phyloP scores from a whole-genome alignment of 495 filamentous ascomycete species.

The Daldinia vernicosa region DNA sequence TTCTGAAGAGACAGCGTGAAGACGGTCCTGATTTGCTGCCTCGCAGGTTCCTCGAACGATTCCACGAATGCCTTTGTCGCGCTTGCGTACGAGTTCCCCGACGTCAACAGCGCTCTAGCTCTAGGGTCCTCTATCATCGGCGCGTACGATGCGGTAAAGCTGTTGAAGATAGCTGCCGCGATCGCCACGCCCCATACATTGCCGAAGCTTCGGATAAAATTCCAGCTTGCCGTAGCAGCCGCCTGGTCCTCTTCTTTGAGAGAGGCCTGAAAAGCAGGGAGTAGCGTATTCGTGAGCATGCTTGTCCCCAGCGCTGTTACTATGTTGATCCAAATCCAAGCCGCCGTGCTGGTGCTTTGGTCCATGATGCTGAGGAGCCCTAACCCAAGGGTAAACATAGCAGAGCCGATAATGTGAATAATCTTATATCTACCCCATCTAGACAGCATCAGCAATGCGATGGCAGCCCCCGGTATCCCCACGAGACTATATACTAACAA shows the following conservation, averaged over 20 bases:
- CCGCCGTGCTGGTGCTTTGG: conserved; percentile 43
- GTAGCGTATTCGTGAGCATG: conserved; percentile 43
- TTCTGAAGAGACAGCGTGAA: conserved; percentile 39
- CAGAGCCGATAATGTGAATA: conserved; percentile 52
- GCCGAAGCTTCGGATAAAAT: conserved; percentile 59
- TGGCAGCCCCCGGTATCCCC: conserved; percentile 46
- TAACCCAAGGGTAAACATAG: conserved; percentile 51
- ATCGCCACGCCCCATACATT: conserved; percentile 61
- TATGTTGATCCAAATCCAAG: conserved; percentile 47
- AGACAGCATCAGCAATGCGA: conserved; percentile 49
- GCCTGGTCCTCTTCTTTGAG: conserved; percentile 53
- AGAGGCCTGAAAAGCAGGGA: conserved; percentile 53
- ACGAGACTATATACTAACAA: conserved; percentile 51
- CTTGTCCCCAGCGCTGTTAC: conserved; percentile 45
- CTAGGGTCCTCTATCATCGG: conserved; percentile 38
- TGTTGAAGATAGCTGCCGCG: conserved; percentile 62
- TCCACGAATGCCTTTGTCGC: conserved; percentile 43
- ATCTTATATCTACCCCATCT: conserved; percentile 57
- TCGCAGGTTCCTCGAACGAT: conserved; percentile 29
- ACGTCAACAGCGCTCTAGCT: conserved; percentile 27
- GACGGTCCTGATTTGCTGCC: conserved; percentile 40
- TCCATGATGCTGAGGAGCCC: conserved; percentile 55
- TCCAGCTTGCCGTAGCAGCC: conserved; percentile 54
- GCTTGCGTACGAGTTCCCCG: conserved; percentile 43
- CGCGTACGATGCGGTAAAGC: conserved; percentile 39